phyloP scores from a whole-genome alignment of 768 basidiomycete genomes.

The Boletus rex-veris region DNA sequence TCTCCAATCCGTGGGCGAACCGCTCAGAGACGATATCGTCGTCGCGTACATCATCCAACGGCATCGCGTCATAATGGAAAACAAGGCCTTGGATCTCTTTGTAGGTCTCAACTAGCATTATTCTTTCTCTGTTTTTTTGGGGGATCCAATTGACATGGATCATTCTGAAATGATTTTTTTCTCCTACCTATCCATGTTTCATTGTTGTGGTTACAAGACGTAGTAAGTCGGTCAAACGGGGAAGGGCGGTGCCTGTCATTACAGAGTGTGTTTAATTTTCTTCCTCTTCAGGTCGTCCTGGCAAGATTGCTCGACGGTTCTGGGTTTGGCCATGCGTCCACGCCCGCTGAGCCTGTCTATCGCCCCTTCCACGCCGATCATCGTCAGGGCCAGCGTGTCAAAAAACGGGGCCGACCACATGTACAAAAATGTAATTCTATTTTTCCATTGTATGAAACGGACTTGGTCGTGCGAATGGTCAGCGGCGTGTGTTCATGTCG shows the following conservation, averaged over 20 bases:
- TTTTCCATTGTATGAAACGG: not conserved
- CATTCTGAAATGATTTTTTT: not conserved
- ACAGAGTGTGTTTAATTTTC: not conserved
- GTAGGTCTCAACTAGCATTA: constrained; percentile 15
- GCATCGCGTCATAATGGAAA: constrained; percentile 24
- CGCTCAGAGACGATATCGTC: constrained; percentile 29
- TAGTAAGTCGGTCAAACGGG: not conserved
- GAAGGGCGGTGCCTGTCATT: not conserved
- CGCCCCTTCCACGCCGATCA: not conserved
- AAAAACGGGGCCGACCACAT: not conserved
- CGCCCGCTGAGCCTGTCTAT: no score
- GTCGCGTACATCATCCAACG: constrained; percentile 28
- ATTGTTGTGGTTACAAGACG: not conserved
- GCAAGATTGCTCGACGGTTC: no score
- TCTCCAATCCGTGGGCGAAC: constrained; percentile 23
- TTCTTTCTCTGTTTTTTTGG: not conserved
- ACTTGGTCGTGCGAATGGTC: not conserved
- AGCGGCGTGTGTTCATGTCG: no score
- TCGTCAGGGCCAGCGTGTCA: no score
- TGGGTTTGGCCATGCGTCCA: not conserved
- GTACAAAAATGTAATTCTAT: not conserved
- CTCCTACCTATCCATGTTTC: not conserved
- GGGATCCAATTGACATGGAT: not conserved
- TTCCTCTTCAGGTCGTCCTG: not conserved
- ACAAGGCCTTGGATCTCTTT: constrained; percentile 24